Evolutionary conservation across 2,329 filamentous ascomycete species (phyloP).

Genomic region (Hymenoscyphus fraxineus): DNA sequence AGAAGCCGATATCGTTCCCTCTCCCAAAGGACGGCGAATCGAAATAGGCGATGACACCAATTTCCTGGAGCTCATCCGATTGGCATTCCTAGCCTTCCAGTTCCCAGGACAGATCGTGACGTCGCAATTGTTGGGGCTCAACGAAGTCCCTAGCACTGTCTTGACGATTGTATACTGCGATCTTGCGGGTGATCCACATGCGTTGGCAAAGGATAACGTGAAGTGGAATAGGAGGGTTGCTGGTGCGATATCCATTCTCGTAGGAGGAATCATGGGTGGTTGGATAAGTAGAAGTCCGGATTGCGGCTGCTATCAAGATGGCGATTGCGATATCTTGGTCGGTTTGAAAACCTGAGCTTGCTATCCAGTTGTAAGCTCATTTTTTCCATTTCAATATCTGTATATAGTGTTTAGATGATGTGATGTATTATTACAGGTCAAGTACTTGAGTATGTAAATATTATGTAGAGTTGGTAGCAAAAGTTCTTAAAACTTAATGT

Average conservation of each 20-base stretch:
- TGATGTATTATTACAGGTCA: not conserved
- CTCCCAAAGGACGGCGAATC: slow-evolving; percentile 36
- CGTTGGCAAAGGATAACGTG: slow-evolving; percentile 45
- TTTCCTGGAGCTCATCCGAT: slow-evolving; percentile 43
- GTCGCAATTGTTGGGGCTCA: slow-evolving; percentile 65
- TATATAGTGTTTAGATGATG: not conserved
- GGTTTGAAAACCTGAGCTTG: slow-evolving; percentile 47
- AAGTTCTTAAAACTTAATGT: no score
- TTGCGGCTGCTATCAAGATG: slow-evolving; percentile 47
- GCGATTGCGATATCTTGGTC: slow-evolving; percentile 56
- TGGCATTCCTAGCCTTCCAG: slow-evolving; percentile 60
- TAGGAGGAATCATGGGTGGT: slow-evolving; percentile 53
- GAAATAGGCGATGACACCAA: slow-evolving; percentile 31
- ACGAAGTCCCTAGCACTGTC: slow-evolving; percentile 72
- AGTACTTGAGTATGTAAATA: not conserved
- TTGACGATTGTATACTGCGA: slow-evolving; percentile 81
- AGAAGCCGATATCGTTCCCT: slow-evolving; percentile 44
- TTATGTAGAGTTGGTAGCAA: not conserved
- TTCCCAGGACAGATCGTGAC: slow-evolving; percentile 75
- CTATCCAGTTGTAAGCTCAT: slow-evolving; percentile 7
- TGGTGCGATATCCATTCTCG: slow-evolving; percentile 48
- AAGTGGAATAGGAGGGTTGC: slow-evolving; percentile 51
- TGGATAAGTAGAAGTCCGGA: slow-evolving; percentile 48
- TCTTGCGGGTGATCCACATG: slow-evolving; percentile 62
- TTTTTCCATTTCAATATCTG: not conserved